These are phyloP conservation scores for Scheffersomyces illinoinensis DNA, from an alignment of 1,139 yeast species.

Conservation along the genomic window DNA sequence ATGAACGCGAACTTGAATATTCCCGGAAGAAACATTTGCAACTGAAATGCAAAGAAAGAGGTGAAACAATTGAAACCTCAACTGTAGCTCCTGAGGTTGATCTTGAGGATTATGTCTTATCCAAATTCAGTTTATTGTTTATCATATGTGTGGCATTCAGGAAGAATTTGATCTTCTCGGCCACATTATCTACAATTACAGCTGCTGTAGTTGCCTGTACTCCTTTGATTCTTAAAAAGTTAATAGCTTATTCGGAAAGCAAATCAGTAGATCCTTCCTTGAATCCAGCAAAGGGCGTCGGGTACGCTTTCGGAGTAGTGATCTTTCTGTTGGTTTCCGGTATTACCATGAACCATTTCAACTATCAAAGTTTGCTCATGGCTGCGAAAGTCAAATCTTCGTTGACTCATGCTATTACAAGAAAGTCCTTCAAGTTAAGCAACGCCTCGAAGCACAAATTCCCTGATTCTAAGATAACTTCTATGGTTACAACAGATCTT, in stretches of 20 bases:
- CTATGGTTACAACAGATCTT: constrained; percentile 23
- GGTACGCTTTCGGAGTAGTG: constrained; percentile 21
- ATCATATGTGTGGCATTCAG: not conserved
- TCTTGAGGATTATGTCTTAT: constrained; percentile 22
- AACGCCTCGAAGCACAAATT: constrained; percentile 13
- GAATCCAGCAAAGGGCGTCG: constrained; percentile 33
- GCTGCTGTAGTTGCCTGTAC: constrained; percentile 54
- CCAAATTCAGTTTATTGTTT: constrained; percentile 4
- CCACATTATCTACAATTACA: constrained; percentile 45
- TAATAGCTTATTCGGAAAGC: constrained; percentile 37
- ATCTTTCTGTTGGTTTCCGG: constrained; percentile 21
- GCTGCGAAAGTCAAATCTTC: constrained; percentile 40
- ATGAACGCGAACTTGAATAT: constrained; percentile 34
- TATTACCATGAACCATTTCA: constrained; percentile 27
- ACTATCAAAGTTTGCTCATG: constrained; percentile 29
- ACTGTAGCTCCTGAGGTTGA: constrained; percentile 21
- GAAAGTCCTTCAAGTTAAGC: constrained; percentile 18
- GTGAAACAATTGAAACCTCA: constrained; percentile 17
- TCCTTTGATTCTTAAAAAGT: constrained; percentile 42
- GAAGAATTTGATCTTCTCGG: not conserved
- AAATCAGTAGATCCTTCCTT: constrained; percentile 18
- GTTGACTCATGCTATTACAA: constrained; percentile 17
- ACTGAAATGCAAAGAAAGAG: constrained; percentile 20
- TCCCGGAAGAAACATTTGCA: constrained; percentile 15
- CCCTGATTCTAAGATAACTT: constrained; percentile 19